A percentile compares a stretch with the other conserved stretches of the same genome.
These are phyloP conservation scores for Aspergillus sergii DNA, from an alignment of 2,329 filamentous ascomycete genomes.

Conservation along the genomic window DNA sequence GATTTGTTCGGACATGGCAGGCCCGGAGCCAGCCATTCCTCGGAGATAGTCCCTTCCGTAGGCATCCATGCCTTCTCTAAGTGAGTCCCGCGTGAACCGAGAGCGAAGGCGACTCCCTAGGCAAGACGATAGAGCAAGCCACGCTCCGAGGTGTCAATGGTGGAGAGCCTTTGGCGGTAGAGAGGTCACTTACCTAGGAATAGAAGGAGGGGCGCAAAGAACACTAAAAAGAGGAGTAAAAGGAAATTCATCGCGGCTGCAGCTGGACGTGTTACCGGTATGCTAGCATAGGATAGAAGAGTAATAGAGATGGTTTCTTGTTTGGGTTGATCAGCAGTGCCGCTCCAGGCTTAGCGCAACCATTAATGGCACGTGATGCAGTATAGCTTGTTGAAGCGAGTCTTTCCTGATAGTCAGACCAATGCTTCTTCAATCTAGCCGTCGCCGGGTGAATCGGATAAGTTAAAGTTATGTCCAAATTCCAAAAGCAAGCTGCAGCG, in stretches of 20 bases:
- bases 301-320: not conserved
- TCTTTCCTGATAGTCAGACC: not conserved
- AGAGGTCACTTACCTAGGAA: constrained; percentile 34
- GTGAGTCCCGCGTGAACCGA: constrained; percentile 47
- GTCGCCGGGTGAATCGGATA: not conserved
- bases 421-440: not conserved
- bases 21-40: constrained; percentile 57
- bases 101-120: constrained; percentile 57
- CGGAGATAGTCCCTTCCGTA: constrained; percentile 61
- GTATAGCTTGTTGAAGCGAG: not conserved
- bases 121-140: constrained; percentile 58
- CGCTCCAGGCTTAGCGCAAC: not conserved
- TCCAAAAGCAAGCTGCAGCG: not conserved
- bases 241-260: constrained; percentile 35
- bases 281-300: constrained; percentile 1
- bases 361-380: not conserved
- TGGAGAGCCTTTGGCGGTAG: not conserved
- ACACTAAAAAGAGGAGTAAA: constrained; percentile 37
- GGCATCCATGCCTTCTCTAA: constrained; percentile 47
- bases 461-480: not conserved
- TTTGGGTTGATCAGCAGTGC: not conserved
- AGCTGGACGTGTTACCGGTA: not conserved
- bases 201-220: constrained; percentile 41
- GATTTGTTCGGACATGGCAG: constrained; percentile 62
- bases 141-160: constrained; percentile 40